Base-by-base conservation (phyloP, 192 early-diverging fungal species). In the Piromyces finnis region DNA sequence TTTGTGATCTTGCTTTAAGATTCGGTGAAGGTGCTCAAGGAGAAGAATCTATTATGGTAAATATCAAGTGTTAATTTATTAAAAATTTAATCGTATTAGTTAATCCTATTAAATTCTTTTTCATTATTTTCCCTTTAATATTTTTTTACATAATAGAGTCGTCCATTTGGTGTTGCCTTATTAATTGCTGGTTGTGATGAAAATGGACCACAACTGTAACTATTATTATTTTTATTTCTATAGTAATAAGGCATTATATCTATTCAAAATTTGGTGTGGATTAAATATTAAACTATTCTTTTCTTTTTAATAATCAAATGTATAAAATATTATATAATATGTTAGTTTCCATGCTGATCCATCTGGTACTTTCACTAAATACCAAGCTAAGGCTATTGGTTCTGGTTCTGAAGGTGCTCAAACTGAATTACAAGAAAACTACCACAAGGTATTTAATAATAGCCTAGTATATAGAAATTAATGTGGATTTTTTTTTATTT, bases 401-500 rank as follows among this genome's bases (percentile, higher is more conserved):
- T 97, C 96, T 29, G 98, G 98, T 77, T 97, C 96, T 7, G 98
- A 99, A 85, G 98, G 98, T 30, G 98, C 98, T 35, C 96, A 98
- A 84, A 95, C 96, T 5, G 97, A 97, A 85, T 87, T 99, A 79
- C 95, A 99, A 85, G 95, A 97, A 86, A 93, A 97, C 84, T 99
- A 95, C 83, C 95, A 98, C 84, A 90, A 94, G 85, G 93, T 91
- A 84, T 81, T 30, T 2, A 36, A 16, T 81, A 14, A 78, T 9
- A 6, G n/a, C n/a, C n/a, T n/a, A n/a, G n/a, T n/a, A n/a, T n/a
- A n/a, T n/a, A n/a, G n/a, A n/a, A n/a, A n/a, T n/a, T n/a, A n/a
- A n/a, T n/a, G n/a, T n/a, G n/a, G n/a, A n/a, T n/a, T n/a, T n/a
- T n/a, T n/a, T n/a, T n/a, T n/a, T n/a, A n/a, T n/a, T n/a, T n/a